Evolutionary conservation across 371 early-diverging fungal species (phyloP).

Genomic region (Umbelopsis sp.): DNA sequence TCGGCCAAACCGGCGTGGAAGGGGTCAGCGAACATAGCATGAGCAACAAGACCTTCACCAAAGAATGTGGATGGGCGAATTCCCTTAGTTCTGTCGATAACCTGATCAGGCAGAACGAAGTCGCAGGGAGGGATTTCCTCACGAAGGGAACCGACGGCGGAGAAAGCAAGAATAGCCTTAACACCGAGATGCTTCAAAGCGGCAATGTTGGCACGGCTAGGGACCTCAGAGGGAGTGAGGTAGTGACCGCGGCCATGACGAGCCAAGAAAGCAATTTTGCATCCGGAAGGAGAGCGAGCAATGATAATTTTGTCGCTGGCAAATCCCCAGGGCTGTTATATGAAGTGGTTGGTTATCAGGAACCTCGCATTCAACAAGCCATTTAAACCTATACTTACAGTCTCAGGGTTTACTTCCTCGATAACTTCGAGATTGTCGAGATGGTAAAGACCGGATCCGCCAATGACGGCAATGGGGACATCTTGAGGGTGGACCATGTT

Average conservation of each 20-base stretch:
- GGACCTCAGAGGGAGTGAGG: constrained; percentile 89
- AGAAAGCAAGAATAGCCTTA: constrained; percentile 91
- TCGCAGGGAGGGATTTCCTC: constrained; percentile 94
- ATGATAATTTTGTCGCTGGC: constrained; percentile 81
- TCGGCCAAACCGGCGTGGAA: constrained; percentile 80
- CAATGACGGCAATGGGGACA: constrained; percentile 91
- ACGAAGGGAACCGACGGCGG: constrained; percentile 90
- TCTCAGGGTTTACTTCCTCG: constrained; percentile 84
- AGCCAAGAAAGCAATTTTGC: constrained; percentile 93
- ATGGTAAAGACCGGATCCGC: constrained; percentile 94
- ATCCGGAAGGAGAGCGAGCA: constrained; percentile 69
- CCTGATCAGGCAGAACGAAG: constrained; percentile 92
- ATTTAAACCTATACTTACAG: constrained; percentile 52
- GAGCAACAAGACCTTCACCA: constrained; percentile 90
- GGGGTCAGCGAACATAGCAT: constrained; percentile 94
- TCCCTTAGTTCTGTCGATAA: constrained; percentile 97
- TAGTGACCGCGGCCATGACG: constrained; percentile 95
- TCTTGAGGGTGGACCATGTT: constrained; percentile 37
- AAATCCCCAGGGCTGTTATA: constrained; percentile 86
- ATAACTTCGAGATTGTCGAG: constrained; percentile 85
- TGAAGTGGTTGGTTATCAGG: not conserved
- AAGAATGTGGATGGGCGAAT: constrained; percentile 86
- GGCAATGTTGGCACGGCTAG: constrained; percentile 95
- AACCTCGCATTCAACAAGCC: not conserved
- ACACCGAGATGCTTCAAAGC: constrained; percentile 94